Evolutionary conservation across 164 flowering plant species (phyloP), one percentile per base, ranked within the genome.

Genomic region (Nymphaea colorata): DNA sequence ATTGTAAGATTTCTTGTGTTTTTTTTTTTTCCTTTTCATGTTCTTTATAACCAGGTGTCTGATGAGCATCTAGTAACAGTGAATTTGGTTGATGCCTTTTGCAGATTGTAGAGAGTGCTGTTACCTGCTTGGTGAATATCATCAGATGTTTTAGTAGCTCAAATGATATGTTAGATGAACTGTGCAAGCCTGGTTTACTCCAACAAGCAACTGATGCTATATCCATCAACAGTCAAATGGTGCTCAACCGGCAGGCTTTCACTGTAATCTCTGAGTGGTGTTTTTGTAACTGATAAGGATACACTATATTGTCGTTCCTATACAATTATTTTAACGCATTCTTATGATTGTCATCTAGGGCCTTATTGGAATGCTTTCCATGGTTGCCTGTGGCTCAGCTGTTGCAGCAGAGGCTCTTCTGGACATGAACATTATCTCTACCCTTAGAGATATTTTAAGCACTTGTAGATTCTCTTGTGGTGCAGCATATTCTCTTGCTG

Each of bases 81-180:
- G 36, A 25, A 25, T 25, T 25, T 25, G 36, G 36, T 25, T 25
- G 36, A 25, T 25, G 36, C 36, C 36, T 36, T 61, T 41, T 68
- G 42, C 83, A 94, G 99, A 82, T 91, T 75, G 94, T 91, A 18
- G 94, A 91, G 74, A 82, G 72, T 76, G 93, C 73, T 16, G 92
- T 83, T 64, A 75, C 67, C 41, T 87, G 96, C 81, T 85, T 94
- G 72, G 85, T 82, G 16, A 84, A 76, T 74, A 87, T 94, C 65
- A 82, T 73, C 55, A 87, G 82, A 59, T 75, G 76, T 67, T 76
- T 81, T 0, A 69, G 80, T 67, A 67, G 76, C 55, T 86, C 86
- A 45, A 47, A 88, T 62, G 89, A 81, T 61, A 75, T 82, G 81
- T 69, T 91, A 70, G 86, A 86, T 63, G 85, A 85, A 69, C 79